Evolutionary conservation across 2,329 filamentous ascomycete species (phyloP).

Genomic region (Proliferodiscus dingleyae): DNA sequence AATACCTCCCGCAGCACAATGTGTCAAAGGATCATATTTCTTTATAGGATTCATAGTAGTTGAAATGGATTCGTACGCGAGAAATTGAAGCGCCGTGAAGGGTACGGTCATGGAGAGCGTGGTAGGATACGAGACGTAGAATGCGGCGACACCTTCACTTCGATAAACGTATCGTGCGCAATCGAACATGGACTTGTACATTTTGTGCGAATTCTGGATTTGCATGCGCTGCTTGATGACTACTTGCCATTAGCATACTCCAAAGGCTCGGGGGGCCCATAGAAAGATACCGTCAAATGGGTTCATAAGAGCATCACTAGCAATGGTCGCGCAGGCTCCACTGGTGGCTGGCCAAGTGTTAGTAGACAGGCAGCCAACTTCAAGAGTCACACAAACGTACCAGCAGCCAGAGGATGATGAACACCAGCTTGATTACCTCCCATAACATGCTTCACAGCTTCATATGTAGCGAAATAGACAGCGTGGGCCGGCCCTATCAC

Average conservation of each 20-base stretch:
- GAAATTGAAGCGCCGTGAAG: slow-evolving; percentile 94
- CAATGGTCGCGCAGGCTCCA: slow-evolving; percentile 91
- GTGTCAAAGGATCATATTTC: slow-evolving; percentile 86
- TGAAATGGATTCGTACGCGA: slow-evolving; percentile 94
- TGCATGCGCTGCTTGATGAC: slow-evolving; percentile 99
- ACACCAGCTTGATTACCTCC: slow-evolving; percentile 83
- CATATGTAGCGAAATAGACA: slow-evolving; percentile 97
- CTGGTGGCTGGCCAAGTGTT: slow-evolving; percentile 64
- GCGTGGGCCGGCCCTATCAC: slow-evolving; percentile 83
- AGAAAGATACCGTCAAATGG: slow-evolving; percentile 78
- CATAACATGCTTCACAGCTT: slow-evolving; percentile 92
- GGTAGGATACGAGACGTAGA: slow-evolving; percentile 98
- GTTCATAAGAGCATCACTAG: slow-evolving; percentile 98
- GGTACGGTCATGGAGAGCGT: slow-evolving; percentile 98
- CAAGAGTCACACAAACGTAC: slow-evolving; percentile 44
- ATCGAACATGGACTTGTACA: slow-evolving; percentile 79
- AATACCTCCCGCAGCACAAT: slow-evolving; percentile 86
- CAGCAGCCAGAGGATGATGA: slow-evolving; percentile 89
- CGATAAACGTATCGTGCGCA: slow-evolving; percentile 86
- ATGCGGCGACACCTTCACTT: slow-evolving; percentile 81
- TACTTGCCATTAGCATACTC: slow-evolving; percentile 36
- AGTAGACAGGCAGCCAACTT: slow-evolving; percentile 25
- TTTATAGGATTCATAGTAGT: slow-evolving; percentile 85
- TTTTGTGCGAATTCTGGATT: slow-evolving; percentile 82
- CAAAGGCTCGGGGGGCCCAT: neutral